Evolutionary conservation across 805 yeast genomes (phyloP), one percentile per base, ranked within the genome.

Genomic region (Wickerhamomyces chambardii): DNA sequence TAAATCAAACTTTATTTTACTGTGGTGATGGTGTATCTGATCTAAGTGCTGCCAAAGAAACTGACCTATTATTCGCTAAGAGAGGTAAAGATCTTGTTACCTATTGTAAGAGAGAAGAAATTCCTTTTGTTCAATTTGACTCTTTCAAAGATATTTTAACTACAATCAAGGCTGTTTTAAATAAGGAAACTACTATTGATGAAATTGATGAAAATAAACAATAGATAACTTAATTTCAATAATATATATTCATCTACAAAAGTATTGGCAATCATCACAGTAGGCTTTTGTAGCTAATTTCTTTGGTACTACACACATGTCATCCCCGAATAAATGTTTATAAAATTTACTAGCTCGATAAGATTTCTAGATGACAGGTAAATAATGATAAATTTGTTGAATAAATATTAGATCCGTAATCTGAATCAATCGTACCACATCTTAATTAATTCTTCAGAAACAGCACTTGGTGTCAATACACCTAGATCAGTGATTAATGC

Each of bases 21-120:
- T 84, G 95, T 52, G 99, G 99, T 39, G 99, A 92, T 57, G 99
- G 99, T 44, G 96, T 92, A 24, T 80, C 94, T 31, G 99, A 92
- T 58, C 66, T 92, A 47, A 75, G 86, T 38, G 98, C 98, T 17
- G 97, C 97, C 17, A 80, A 83, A 53, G 96, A 92, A 59, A 87
- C 98, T 29, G 90, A 92, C 58, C 66, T 90, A 46, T 64, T 92
- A 45, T 92, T 90, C 59, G 98, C 98, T 31, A 90, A 87, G 63
- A 75, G 76, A 44, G 98, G 97, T 33, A 77, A 82, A 50, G 97
- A 92, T 55, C 70, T 92, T 47, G 81, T 90, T 46, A 79, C 78
- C 28, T 90, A 77, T 63, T 92, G 97, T 63, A 70, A 70, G 46
- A 65, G 78, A 32, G 90, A 87, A 55, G 65, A 72, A 26, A 83